Evolutionary conservation across 2,329 filamentous ascomycete genomes (phyloP), one percentile per base, ranked within the genome.

Genomic region (Periconia digitata): DNA sequence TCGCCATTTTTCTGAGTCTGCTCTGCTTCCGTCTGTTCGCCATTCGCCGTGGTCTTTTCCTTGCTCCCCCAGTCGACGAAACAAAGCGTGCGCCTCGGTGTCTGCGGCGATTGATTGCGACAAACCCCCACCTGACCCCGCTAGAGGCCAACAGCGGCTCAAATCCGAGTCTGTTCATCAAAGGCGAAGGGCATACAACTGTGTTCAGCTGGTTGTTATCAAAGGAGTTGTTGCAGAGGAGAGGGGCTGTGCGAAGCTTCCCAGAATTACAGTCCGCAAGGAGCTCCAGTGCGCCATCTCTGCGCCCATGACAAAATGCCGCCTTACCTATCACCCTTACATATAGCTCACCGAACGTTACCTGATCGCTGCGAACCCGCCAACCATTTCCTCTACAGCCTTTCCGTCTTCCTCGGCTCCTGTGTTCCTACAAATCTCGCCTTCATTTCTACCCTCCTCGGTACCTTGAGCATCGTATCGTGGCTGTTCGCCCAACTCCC

Each of bases 401-500:
- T 87, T 53, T 86, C 84, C 50, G 77, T 79, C 8, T 74, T 79
- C 44, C 78, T 86, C 53, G 79, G 83, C 60, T 79, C 78, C 53
- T 87, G 85, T 70, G 72, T 87, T 38, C 85, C 85, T 12, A 85
- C 83, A 16, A 78, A 80, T 45, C 76, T 86, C 46, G 83, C 83
- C 18, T 76, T 86, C 50, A 54, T 84, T 48, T 87, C 85, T 18
- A 83, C 81, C 6, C 53, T 79, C 2, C 74, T 86, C 44, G 85
- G 85, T 17, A 78, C 76, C 0, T 71, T 84, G 51, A 86, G 83
- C 60, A 87, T 87, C 51, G 58, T 85, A 43, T 81, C 84, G 37
- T 87, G 85, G 85, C 76, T 87, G 2, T 87, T 86, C 63, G 85
- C 85, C 12, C 85, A 87, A 65, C 72, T 87, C 22, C 85, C 85